Evolutionary conservation across 768 basidiomycete genomes (phyloP), one percentile per base, ranked within the genome.

Genomic region (Amanita pseudoporphyria): DNA sequence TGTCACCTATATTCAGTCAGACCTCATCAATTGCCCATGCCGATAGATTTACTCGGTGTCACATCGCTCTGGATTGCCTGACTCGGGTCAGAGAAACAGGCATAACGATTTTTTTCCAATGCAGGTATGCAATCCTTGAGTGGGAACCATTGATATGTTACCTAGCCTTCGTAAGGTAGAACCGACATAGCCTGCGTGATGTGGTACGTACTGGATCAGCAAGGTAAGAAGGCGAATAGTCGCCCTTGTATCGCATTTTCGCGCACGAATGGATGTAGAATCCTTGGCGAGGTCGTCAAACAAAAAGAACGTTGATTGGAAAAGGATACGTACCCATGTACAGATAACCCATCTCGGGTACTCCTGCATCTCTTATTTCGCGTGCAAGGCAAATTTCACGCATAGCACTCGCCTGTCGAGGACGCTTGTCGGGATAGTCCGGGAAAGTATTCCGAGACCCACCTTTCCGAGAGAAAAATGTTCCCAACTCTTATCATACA

Each of bases 241-340:
- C 92, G 24, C 83, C 93, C 60, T 99, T 99, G 67, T 99, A 98
- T 49, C 74, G 74, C 96, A 98, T 98, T 66, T 99, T 99, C 45
- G 70, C 78, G 60, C 94, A 97, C 2, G 87, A 81, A 57, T 96
- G 77, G 33, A 98, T 86, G 63, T 97, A 98, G 64, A 81, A 97
- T 6, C 94, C 94, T 96, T 19, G 16, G 47, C 24, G 40, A 24
- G 18, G 22, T 43, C 41, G 46, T 37, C 18, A 38, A 18, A 24
- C 16, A 3, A 35, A 21, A 12, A 24, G 30, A 9, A 13, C n/a
- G n/a, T 26, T 19, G 14, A 45, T 28, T 22, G 10, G 10, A 45
- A 3, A 55, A 36, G 4, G 14, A 37, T 35, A 35, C 75, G 53
- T 54, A 89, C 94, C 96, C 84, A 99, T 87, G 61, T 96, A 96